Evolutionary conservation across 108 stramenopile species (phyloP), one percentile per base, ranked within the genome.

Genomic region (Cyclostephanos tholiformis): DNA sequence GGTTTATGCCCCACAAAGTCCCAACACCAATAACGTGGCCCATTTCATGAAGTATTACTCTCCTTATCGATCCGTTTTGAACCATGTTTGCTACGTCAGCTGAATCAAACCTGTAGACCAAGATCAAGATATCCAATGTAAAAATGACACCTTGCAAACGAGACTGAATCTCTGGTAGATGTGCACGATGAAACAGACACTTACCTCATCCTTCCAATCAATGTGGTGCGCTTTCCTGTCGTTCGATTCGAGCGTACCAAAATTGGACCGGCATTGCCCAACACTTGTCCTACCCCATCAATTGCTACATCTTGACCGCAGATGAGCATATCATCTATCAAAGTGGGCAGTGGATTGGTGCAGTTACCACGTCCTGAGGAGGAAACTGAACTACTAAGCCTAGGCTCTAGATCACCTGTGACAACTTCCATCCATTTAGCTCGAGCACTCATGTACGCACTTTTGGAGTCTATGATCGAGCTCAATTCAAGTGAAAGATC

Each of bases 11-110:
- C 84, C 76, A 85, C 22, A 78, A 35, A 57, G 65, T 64, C 13
- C 84, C 84, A 22, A 85, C 44, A 5, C 84, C 84, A 41, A 82
- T 49, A 1, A 85, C 84, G 46, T 85, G 84, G 17, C 76, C 84
- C 71, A 85, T 69, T 48, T 85, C 84, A 55, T 85, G 84, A 56
- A 79, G 63, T 46, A 84, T 76, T 7, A 67, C 65, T 36, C 48
- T 16, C 46, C 65, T 53, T 17, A 29, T 59, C 6, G 13, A 57
- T 25, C 65, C 36, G 14, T 30, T 3, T 30, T 69, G 7, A 65
- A 19, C 30, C 14, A 73, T 17, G 4, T 74, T 44, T 16, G 29
- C 58, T 56, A 38, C 58, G 72, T 77, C 72, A 52, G 63, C 67
- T 46, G 55, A 14, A 68, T 75, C 70, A 44, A 41, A 63, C 67